These are phyloP conservation scores for Aspergillus haitiensis DNA, from an alignment of 495 filamentous ascomycete genomes.

Conservation along the genomic window DNA sequence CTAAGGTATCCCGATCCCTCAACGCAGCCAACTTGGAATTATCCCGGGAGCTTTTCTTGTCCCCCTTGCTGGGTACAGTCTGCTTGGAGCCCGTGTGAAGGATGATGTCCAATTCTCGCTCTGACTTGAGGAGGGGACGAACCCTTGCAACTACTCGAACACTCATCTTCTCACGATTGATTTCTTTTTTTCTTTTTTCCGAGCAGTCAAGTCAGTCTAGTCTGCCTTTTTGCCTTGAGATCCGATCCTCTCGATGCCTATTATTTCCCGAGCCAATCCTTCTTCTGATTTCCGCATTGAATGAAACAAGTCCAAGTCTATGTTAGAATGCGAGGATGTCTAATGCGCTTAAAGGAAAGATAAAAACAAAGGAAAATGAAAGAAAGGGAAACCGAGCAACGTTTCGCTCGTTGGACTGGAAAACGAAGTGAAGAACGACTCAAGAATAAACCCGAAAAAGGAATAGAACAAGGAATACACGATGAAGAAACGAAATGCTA, in stretches of 20 bases:
- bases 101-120: constrained; percentile 81
- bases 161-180: constrained; percentile 35
- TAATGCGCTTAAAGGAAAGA: too few species aligned
- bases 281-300: too few species aligned
- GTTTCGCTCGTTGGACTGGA: too few species aligned
- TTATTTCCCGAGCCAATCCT: too few species aligned
- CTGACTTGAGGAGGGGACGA: constrained; percentile 79
- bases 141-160: constrained; percentile 89
- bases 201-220: not conserved
- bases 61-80: constrained; percentile 25
- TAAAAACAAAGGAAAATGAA: too few species aligned
- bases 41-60: constrained; percentile 33
- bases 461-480: not conserved
- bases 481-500: constrained; percentile 14
- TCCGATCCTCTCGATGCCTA: too few species aligned
- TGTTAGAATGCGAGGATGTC: too few species aligned
- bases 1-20: constrained; percentile 61
- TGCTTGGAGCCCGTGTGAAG: constrained; percentile 55
- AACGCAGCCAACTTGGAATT: constrained; percentile 47
- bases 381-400: too few species aligned
- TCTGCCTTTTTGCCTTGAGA: not conserved
- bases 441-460: too few species aligned
- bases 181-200: constrained; percentile 12
- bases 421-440: too few species aligned
- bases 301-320: too few species aligned